phyloP scores from a whole-genome alignment of 192 early-diverging fungal genomes.

The Pilaira anomala region DNA sequence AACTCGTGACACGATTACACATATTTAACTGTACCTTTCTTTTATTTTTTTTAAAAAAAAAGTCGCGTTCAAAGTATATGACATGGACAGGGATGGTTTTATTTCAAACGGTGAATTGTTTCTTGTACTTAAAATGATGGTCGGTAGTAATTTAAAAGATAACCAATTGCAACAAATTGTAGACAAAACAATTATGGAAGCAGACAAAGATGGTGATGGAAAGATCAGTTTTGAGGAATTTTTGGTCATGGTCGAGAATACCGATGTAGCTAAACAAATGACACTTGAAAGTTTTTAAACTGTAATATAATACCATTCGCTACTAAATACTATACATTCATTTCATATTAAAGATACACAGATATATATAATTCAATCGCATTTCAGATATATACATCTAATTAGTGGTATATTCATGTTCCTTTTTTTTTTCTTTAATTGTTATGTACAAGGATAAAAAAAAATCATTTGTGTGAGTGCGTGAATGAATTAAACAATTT shows the following conservation, averaged over 20 bases:
- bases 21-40: slow-evolving; percentile 7
- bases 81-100: slow-evolving; percentile 98
- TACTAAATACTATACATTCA: no score
- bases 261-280: slow-evolving; percentile 94
- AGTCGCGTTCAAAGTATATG: slow-evolving; percentile 99
- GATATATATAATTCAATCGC: no score
- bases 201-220: slow-evolving; percentile 92
- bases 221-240: slow-evolving; percentile 98
- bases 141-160: slow-evolving; percentile 94
- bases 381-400: no score
- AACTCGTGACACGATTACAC: no score
- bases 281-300: slow-evolving; percentile 74
- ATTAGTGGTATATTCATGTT: no score
- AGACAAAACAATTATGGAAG: slow-evolving; percentile 99
- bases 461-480: no score
- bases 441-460: no score
- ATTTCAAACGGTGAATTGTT: slow-evolving; percentile 99
- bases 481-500: slow-evolving; percentile 10
- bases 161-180: slow-evolving; percentile 99
- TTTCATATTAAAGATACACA: no score
- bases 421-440: no score
- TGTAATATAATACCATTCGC: no score
- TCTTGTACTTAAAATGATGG: slow-evolving; percentile 99
- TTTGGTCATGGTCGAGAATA: slow-evolving; percentile 88
- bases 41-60: slow-evolving; percentile 6